These are phyloP conservation scores for Protomyces macrosporus DNA, from an alignment of 1,139 yeast genomes.

Conservation along the genomic window DNA sequence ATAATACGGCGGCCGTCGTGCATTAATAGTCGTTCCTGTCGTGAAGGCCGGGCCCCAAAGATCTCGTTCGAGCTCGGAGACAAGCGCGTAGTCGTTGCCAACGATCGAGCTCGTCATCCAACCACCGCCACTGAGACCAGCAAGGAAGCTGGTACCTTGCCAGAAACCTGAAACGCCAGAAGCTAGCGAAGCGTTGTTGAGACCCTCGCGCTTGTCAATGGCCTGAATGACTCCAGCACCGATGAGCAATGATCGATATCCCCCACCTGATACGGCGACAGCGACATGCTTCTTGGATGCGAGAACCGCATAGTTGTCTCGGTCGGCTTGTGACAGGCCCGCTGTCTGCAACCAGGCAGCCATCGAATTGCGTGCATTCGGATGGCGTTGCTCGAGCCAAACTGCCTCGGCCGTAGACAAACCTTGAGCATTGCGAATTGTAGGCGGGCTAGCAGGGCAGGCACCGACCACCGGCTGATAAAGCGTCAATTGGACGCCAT, in stretches of 20 bases:
- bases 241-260: constrained; percentile 71
- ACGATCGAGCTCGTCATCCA: constrained; percentile 80
- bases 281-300: constrained; percentile 42
- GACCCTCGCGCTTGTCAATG: constrained; percentile 54
- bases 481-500: not conserved
- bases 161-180: constrained; percentile 74
- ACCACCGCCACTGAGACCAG: constrained; percentile 79
- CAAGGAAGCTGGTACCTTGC: constrained; percentile 65
- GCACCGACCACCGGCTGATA: constrained; percentile 11
- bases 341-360: constrained; percentile 5
- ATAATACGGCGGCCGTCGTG: constrained; percentile 45
- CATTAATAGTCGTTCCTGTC: constrained; percentile 1
- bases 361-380: constrained; percentile 10
- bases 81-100: constrained; percentile 75
- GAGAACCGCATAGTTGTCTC: not conserved
- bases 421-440: constrained; percentile 1
- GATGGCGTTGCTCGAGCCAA: constrained; percentile 1
- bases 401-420: constrained; percentile 1
- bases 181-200: constrained; percentile 48
- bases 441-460: constrained; percentile 1
- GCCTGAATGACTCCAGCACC: constrained; percentile 80
- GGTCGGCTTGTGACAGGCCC: constrained; percentile 2
- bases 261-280: constrained; percentile 75
- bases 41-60: constrained; percentile 19
- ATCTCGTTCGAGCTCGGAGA: constrained; percentile 51